Evolutionary conservation across 345 rosid genomes (phyloP), one percentile per base, ranked within the genome.

Genomic region (Lepidium africanum): DNA sequence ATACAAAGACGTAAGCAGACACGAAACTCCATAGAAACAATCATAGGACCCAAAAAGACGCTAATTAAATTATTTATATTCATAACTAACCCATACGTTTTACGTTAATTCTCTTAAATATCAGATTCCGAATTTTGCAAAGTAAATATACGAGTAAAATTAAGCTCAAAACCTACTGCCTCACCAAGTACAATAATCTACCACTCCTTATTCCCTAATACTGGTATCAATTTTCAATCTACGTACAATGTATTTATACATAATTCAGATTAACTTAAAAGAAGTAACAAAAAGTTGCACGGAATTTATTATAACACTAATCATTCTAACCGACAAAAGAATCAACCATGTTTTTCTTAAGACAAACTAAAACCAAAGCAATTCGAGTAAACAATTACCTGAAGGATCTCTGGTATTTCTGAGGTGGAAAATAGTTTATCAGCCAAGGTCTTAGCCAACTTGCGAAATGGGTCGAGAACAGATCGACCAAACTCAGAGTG

Each of bases 391-490:
- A 38, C 10, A 7, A 38, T 16, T 81, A 95, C 99, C 97, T 89
- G 84, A 63, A 89, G 76, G 67, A 84, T 85, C 37, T 84, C 86
- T 14, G 81, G 50, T 30, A 39, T 43, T 70, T 69, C 59, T 6
- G 71, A 66, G 59, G 49, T 39, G 43, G 49, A 32, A 59, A 42
- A 45, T 49, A 78, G 64, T 48, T 62, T 70, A 53, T 59, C 47
- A 13, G 81, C 69, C 70, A 84, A 16, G 62, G 74, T 67, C 25
- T 8, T 1, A 52, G 84, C 83, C 48, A 89, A 16, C 50, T 54
- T 77, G 3, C 90, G 81, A 65, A 87, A 42, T 57, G 89, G 75
- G 63, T 89, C 79, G 57, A 86, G 65, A 67, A 95, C 75, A 58
- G 96, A 87, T 51, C 36, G 72, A 38, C 91, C 90, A 6, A 75